Evolutionary conservation across 1,284 basidiomycete genomes (phyloP), one percentile per base, ranked within the genome.

Genomic region (Heterobasidion parviporum): DNA sequence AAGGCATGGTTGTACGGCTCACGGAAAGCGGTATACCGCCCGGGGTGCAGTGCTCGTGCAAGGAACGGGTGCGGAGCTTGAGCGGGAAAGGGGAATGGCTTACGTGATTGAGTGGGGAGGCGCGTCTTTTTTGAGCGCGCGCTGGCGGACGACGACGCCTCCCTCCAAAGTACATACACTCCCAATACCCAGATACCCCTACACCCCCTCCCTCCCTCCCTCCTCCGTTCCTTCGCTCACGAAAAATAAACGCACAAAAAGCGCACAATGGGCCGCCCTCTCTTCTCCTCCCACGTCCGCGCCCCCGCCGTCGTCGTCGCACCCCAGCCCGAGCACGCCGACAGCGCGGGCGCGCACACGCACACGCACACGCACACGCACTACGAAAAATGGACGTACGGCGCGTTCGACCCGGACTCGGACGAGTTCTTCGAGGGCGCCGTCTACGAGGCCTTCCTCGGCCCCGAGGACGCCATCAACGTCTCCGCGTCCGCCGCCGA

Each of bases 341-440:
- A 33, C 61, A 61, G 10, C 69, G 7, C 12, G 41, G 7, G 4
- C 41, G 7, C 41, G 41, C 4, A 1, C 41, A 16, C 5, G 14
- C 9, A 8, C 14, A 4, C 70, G 35, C 60, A 61, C 52, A 62
- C 54, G 16, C 57, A 50, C 53, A 63, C 70, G 53, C 67, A 70
- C 33, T 82, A 73, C 72, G 72, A 80, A 65, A 81, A 72, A 67
- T 89, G 86, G 86, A 79, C 81, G 58, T 71, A 75, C 60, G 76
- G 74, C 66, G 72, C 79, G 6, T 89, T 89, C 65, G 87, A 89
- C 69, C 87, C 87, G n/a, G 87, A 89, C 68, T 81, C 85, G 12
- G 87, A 89, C 61, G 87, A 87, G 60, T 89, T 89, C 67, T 86
- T 85, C 65, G 74, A 77, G 58, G 73, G 82, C 59, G 83, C 83